Percentiles rank a stretch among this genome's conserved stretches.
Evolutionary conservation across 495 filamentous ascomycete species (phyloP).

Genomic region (Podospora comata): DNA sequence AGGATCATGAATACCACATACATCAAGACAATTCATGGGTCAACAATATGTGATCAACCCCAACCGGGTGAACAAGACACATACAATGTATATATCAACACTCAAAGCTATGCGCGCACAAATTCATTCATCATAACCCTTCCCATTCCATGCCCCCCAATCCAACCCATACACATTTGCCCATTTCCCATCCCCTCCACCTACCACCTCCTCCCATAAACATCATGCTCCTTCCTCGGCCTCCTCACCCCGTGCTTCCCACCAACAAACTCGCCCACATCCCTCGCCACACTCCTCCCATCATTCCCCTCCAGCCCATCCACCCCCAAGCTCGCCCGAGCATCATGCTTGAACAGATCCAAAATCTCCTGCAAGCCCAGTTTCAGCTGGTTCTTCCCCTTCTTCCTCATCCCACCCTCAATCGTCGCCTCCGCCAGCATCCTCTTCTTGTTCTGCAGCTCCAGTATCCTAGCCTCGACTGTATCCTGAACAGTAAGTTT

Average conservation of each 20-base stretch:
- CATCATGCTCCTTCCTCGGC: constrained; percentile 27
- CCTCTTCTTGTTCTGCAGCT: constrained; percentile 88
- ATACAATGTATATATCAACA: too few species aligned
- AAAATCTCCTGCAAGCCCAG: constrained; percentile 92
- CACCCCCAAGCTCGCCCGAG: constrained; percentile 23
- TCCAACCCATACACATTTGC: not conserved
- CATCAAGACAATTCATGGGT: too few species aligned
- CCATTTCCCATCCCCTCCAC: not conserved
- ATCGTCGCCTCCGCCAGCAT: constrained; percentile 65
- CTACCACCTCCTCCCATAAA: constrained; percentile 43
- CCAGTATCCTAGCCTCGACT: constrained; percentile 90
- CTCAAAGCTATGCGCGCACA: too few species aligned
- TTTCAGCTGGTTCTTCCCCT: constrained; percentile 63
- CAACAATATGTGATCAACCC: too few species aligned
- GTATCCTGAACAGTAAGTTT: constrained; percentile 79
- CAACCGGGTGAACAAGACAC: too few species aligned
- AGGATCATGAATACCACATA: too few species aligned
- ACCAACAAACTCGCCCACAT: constrained; percentile 17
- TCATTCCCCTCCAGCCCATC: not conserved
- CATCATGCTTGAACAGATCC: constrained; percentile 79
- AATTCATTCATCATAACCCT: not conserved
- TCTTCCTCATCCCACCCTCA: constrained; percentile 45
- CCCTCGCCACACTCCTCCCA: constrained; percentile 13
- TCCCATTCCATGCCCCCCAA: not conserved
- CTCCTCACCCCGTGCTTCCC: not conserved